Evolutionary conservation across 2,329 filamentous ascomycete species (phyloP).

Genomic region (Plectosphaerella plurivora): DNA sequence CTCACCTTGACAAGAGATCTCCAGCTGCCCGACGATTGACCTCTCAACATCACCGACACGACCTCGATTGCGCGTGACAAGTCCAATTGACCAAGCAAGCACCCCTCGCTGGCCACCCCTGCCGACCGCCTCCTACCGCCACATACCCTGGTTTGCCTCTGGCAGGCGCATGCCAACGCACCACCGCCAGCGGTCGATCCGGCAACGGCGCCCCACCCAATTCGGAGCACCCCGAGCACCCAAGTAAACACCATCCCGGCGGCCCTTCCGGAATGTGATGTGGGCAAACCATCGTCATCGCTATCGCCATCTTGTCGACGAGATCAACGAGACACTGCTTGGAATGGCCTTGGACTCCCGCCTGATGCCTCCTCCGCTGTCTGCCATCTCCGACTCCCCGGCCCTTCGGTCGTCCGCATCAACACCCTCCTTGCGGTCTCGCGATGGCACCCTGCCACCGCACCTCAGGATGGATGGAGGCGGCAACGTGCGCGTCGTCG

Average conservation of each 20-base stretch:
- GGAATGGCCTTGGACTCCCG: constrained; percentile 38
- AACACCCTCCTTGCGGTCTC: constrained; percentile 71
- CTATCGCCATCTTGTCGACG: constrained; percentile 31
- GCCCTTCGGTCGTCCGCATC: constrained; percentile 64
- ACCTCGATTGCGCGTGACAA: too few relatives aligned
- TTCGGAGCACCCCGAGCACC: constrained; percentile 7
- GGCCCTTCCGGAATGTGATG: constrained; percentile 8
- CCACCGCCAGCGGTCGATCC: constrained; percentile 4
- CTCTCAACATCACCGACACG: too few relatives aligned
- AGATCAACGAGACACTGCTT: constrained; percentile 32
- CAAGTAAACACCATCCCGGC: constrained; percentile 12
- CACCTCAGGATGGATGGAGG: constrained; percentile 55
- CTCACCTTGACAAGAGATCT: too few relatives aligned
- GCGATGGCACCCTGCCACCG: constrained; percentile 60
- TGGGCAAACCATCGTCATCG: constrained; percentile 25
- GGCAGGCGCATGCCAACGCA: neutral
- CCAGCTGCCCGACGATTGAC: too few relatives aligned
- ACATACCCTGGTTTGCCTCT: neutral
- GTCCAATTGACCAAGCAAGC: neutral
- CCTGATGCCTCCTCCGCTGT: constrained; percentile 37
- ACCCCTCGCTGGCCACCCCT: neutral
- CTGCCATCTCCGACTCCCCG: constrained; percentile 25
- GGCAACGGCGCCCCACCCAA: constrained; percentile 14
- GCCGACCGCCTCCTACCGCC: neutral
- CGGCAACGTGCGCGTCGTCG: constrained; percentile 79